phyloP scores from a whole-genome alignment of 768 basidiomycete species.

The Leccinellum luteum region DNA sequence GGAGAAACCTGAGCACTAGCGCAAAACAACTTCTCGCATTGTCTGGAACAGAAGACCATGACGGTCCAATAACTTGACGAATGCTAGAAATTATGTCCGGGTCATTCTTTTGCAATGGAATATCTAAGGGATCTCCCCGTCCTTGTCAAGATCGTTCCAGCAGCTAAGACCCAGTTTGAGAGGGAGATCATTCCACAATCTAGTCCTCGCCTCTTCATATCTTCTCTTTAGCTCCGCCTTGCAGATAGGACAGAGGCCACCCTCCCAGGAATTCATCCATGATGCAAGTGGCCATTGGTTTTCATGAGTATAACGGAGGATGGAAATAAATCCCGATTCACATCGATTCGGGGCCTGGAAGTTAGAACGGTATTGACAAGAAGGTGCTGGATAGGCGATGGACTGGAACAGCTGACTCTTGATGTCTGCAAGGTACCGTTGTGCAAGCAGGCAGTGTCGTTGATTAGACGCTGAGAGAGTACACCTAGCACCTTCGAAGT shows the following conservation, averaged over 20 bases:
- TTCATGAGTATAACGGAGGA: not conserved
- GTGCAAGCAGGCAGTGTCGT: conserved; percentile 1
- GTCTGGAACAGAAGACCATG: not conserved
- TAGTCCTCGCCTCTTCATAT: not conserved
- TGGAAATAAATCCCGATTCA: not conserved
- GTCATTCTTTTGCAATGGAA: not conserved
- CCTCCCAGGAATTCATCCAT: conserved; percentile 4
- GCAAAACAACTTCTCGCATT: not conserved
- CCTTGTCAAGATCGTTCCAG: conserved; percentile 9
- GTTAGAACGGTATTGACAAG: not conserved
- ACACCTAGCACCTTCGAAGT: not conserved
- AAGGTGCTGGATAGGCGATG: not conserved
- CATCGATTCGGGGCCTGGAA: not conserved
- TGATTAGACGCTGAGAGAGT: not conserved
- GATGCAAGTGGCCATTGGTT: not conserved
- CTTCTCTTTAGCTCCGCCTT: not conserved
- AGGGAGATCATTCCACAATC: conserved; percentile 2
- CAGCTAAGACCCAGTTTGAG: not conserved
- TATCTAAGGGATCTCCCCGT: not conserved
- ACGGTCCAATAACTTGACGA: not conserved
- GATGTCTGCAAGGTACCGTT: not conserved
- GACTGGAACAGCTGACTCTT: not conserved
- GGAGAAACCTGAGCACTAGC: not conserved
- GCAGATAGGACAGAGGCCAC: not conserved
- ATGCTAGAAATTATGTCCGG: not conserved